Conservation (phyloP, 805 yeast species). For the Ogataea henricii region DNA sequence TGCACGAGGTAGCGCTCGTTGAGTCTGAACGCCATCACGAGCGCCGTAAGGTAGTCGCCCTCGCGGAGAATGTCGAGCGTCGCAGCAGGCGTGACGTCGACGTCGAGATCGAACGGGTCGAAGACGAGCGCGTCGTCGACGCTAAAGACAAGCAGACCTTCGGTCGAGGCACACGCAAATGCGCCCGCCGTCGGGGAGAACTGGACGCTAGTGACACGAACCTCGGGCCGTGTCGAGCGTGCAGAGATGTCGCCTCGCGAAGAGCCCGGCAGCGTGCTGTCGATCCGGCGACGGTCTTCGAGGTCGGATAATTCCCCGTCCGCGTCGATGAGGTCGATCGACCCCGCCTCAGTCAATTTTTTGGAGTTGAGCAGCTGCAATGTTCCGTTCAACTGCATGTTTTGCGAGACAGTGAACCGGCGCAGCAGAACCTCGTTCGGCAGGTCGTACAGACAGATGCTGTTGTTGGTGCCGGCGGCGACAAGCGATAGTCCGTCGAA, state of each 20-base stretch:
- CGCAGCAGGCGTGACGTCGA: constrained; percentile 85
- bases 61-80: constrained; percentile 62
- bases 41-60: constrained; percentile 68
- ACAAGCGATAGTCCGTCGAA: constrained; percentile 86
- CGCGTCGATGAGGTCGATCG: constrained; percentile 76
- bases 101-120: constrained; percentile 93
- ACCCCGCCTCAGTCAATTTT: constrained; percentile 86
- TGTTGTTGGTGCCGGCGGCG: constrained; percentile 93
- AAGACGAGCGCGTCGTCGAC: constrained; percentile 73
- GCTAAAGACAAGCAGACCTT: constrained; percentile 82
- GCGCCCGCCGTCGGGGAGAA: constrained; percentile 90
- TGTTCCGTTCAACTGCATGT: constrained; percentile 92
- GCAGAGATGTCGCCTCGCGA: constrained; percentile 77
- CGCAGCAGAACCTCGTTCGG: constrained; percentile 82
- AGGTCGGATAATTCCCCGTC: constrained; percentile 84
- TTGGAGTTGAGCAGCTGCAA: constrained; percentile 73
- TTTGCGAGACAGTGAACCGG: constrained; percentile 81
- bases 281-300: constrained; percentile 62
- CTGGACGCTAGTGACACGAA: constrained; percentile 74
- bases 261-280: constrained; percentile 82
- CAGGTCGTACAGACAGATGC: constrained; percentile 88
- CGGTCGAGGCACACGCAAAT: constrained; percentile 95
- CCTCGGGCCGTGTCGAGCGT: constrained; percentile 74
- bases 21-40: constrained; percentile 91
- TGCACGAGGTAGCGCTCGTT: constrained; percentile 78